Percentiles rank a stretch among this genome's conserved stretches.
These are phyloP conservation scores for Carex sylvatica DNA, from an alignment of 202 grass and related monocot genomes.

Conservation along the genomic window DNA sequence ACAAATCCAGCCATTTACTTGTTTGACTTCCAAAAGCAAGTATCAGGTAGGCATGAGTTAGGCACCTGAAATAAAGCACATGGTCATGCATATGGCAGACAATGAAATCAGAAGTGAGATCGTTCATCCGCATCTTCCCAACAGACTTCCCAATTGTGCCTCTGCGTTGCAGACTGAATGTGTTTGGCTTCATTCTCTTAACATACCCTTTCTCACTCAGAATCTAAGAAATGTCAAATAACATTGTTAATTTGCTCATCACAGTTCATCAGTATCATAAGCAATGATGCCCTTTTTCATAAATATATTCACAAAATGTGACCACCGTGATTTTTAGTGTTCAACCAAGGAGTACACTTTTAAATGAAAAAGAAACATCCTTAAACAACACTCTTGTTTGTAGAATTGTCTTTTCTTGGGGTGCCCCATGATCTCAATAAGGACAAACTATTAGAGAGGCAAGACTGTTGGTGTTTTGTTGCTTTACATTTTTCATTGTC, in stretches of 20 bases:
- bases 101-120: slow-evolving; percentile 82
- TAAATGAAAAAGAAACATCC: not conserved
- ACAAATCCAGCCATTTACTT: slow-evolving; percentile 16
- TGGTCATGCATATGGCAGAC: slow-evolving; percentile 88
- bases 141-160: slow-evolving; percentile 98
- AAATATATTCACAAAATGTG: not conserved
- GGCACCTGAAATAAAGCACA: slow-evolving; percentile 96
- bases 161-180: slow-evolving; percentile 71
- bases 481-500: too few species aligned
- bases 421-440: not conserved
- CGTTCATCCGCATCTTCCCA: slow-evolving; percentile 95
- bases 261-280: not conserved
- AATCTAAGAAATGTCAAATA: slow-evolving; percentile 45
- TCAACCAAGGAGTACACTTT: not conserved
- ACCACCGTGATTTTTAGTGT: not conserved
- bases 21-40: slow-evolving; percentile 12
- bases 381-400: not conserved
- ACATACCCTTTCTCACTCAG: slow-evolving; percentile 95
- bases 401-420: not conserved
- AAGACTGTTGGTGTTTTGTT: too few species aligned
- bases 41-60: not conserved
- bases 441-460: not conserved
- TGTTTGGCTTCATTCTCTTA: slow-evolving; percentile 94
- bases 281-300: not conserved
- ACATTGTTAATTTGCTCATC: not conserved